Evolutionary conservation across 1,139 yeast genomes (phyloP).

Genomic region (Hyphopichia fennica): DNA sequence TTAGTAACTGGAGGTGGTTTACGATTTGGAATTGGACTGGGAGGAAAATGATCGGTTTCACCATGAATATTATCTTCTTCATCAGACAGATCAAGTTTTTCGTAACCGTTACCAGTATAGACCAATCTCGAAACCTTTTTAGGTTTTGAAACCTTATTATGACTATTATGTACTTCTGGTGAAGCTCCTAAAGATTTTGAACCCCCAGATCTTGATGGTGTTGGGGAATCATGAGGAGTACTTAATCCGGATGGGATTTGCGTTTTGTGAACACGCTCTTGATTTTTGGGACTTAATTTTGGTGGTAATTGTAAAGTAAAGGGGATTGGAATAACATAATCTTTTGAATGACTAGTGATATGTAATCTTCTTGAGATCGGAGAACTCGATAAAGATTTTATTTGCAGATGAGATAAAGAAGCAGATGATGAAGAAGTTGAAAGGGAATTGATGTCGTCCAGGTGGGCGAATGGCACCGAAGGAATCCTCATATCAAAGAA

Average conservation of each 20-base stretch:
- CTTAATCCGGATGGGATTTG: background rate
- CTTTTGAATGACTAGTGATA: conserved; percentile 24
- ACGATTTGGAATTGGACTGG: conserved; percentile 16
- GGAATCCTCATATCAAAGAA: conserved; percentile 24
- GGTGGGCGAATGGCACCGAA: conserved; percentile 19
- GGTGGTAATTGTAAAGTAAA: conserved; percentile 46
- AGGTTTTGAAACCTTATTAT: background rate
- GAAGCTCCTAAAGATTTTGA: background rate
- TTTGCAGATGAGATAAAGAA: conserved; percentile 21
- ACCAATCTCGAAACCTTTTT: conserved; percentile 24
- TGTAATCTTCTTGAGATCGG: conserved; percentile 41
- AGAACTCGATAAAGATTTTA: conserved; percentile 33
- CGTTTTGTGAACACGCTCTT: background rate
- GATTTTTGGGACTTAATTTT: conserved; percentile 32
- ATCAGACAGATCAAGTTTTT: conserved; percentile 33
- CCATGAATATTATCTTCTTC: conserved; percentile 20
- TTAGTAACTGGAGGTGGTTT: conserved; percentile 23
- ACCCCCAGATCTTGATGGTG: background rate
- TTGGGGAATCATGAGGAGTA: background rate
- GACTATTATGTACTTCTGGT: background rate
- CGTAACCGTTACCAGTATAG: conserved; percentile 40
- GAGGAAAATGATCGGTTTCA: conserved; percentile 3
- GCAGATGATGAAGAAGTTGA: conserved; percentile 11
- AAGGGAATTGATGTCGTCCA: conserved; percentile 22
- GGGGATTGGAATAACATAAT: conserved; percentile 45